phyloP scores from a whole-genome alignment of 1,284 basidiomycete species.

The Heterobasidion parviporum region DNA sequence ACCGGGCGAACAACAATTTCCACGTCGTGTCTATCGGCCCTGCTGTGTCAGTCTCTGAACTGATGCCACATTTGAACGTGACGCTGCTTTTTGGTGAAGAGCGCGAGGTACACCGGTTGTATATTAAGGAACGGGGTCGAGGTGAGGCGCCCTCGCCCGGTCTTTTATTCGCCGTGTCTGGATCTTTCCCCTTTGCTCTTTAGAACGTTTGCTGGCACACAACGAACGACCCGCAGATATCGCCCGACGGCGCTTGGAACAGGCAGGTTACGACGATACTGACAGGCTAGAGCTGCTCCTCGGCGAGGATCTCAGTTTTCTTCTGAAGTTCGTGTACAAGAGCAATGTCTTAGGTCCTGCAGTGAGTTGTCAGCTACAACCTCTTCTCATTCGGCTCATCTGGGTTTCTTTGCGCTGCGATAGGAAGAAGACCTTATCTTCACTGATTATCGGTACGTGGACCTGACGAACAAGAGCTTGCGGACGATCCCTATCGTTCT shows the following conservation, averaged over 20 bases:
- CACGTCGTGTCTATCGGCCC: conserved; percentile 63
- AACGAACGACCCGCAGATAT: conserved; percentile 85
- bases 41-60: conserved; percentile 61
- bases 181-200: conserved; percentile 1
- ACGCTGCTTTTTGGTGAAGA: conserved; percentile 37
- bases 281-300: conserved; percentile 82
- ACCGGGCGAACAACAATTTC: conserved; percentile 69
- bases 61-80: conserved; percentile 56
- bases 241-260: conserved; percentile 77
- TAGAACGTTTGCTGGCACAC: conserved; percentile 76
- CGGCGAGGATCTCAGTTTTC: conserved; percentile 76
- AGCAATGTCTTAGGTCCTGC: conserved; percentile 59
- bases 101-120: conserved; percentile 63
- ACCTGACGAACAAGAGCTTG: conserved; percentile 78
- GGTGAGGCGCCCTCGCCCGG: conserved; percentile 39
- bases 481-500: conserved; percentile 89
- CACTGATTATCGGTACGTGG: conserved; percentile 76
- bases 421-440: conserved; percentile 68
- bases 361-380: conserved; percentile 31
- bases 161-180: neutral
- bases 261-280: conserved; percentile 83
- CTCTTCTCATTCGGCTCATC: conserved; percentile 1
- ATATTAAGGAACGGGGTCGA: conserved; percentile 78
- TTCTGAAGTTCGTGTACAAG: conserved; percentile 86
- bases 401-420: neutral